These are phyloP conservation scores for Blastocladiella britannica DNA, from an alignment of 192 early-diverging fungal genomes.

Conservation along the genomic window DNA sequence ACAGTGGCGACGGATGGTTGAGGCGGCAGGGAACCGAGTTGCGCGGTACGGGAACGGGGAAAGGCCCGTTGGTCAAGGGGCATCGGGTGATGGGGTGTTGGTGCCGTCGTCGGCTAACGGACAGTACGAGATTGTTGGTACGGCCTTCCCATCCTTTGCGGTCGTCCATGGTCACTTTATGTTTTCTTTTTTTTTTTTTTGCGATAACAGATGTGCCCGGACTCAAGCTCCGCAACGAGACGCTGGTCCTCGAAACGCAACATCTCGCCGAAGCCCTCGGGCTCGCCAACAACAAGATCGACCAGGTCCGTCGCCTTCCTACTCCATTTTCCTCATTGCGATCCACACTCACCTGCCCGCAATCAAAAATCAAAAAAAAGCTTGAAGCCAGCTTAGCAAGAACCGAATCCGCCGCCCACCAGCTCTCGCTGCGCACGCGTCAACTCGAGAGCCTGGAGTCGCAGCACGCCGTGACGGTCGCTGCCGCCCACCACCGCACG, in stretches of 20 bases:
- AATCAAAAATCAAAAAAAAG: neutral
- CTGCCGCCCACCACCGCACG: neutral
- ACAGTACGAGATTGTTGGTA: neutral
- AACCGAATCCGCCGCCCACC: neutral
- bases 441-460: neutral
- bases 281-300: neutral
- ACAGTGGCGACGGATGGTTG: neutral
- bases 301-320: neutral
- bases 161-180: neutral
- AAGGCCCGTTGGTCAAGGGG: neutral
- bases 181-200: neutral
- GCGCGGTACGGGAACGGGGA: neutral
- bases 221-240: neutral
- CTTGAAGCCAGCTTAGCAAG: neutral
- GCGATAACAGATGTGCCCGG: neutral
- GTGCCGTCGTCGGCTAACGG: neutral
- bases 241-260: neutral
- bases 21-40: neutral
- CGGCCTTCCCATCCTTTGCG: neutral
- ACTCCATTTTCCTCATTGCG: neutral
- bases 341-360: neutral
- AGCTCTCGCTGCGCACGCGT: neutral
- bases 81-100: neutral
- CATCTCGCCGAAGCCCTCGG: neutral
- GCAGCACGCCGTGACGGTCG: neutral